phyloP scores from a whole-genome alignment of 257 asterid species.

The Eucommia ulmoides region DNA sequence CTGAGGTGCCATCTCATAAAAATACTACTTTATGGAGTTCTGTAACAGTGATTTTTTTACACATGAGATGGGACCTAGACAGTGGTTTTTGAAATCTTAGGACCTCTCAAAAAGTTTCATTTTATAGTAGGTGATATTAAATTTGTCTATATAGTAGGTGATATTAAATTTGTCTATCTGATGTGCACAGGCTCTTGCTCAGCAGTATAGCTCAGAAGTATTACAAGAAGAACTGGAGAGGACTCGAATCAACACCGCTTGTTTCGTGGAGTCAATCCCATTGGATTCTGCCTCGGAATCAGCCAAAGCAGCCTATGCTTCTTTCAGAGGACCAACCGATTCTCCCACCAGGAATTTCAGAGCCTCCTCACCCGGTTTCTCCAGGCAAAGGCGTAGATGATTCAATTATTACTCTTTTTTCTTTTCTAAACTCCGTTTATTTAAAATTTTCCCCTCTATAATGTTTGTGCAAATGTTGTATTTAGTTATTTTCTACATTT shows the following conservation, averaged over 20 bases:
- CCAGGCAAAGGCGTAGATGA: slow-evolving; percentile 81
- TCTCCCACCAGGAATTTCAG: slow-evolving; percentile 61
- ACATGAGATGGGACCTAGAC: too few relatives aligned
- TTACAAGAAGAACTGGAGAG: slow-evolving; percentile 91
- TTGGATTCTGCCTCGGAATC: slow-evolving; percentile 84
- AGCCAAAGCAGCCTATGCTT: slow-evolving; percentile 96
- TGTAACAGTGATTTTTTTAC: too few relatives aligned
- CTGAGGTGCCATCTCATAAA: too few relatives aligned
- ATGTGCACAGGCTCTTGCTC: slow-evolving; percentile 69
- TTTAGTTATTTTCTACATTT: slow-evolving; percentile 14
- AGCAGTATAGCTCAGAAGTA: slow-evolving; percentile 77
- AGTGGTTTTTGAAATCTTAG: too few relatives aligned
- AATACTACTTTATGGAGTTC: too few relatives aligned
- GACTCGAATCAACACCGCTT: slow-evolving; percentile 85
- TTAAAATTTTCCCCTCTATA: background rate
- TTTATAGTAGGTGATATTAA: too few relatives aligned
- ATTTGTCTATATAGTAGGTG: too few relatives aligned
- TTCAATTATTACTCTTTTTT: slow-evolving; percentile 1
- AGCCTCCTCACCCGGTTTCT: slow-evolving; percentile 59
- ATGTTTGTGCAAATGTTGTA: slow-evolving; percentile 35
- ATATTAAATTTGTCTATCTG: too few relatives aligned
- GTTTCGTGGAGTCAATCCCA: slow-evolving; percentile 80
- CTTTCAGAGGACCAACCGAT: slow-evolving; percentile 64
- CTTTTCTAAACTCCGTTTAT: too few relatives aligned
- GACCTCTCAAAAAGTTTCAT: too few relatives aligned